These are phyloP conservation scores for Acrasis kona DNA, from an alignment of 78 protist genomes.

Conservation along the genomic window DNA sequence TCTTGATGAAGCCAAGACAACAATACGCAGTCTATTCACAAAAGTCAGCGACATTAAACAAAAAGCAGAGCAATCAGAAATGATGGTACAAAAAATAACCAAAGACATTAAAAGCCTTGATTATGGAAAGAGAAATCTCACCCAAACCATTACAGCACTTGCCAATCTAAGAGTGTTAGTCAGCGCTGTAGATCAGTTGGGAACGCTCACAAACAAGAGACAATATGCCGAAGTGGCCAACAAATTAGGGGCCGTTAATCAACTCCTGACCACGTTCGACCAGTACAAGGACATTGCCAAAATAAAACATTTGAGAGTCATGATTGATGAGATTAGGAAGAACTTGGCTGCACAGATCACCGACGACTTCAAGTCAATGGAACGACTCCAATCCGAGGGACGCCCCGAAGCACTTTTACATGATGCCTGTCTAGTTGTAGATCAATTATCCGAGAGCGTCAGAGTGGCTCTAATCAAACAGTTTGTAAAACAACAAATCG, in stretches of 20 bases:
- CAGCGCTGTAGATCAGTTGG: neutral
- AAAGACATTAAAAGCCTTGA: neutral
- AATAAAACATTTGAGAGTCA: neutral
- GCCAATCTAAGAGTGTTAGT: neutral
- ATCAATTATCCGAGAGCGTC: neutral
- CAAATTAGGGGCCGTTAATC: neutral
- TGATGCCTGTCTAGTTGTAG: neutral
- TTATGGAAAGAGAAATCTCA: neutral
- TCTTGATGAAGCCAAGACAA: neutral
- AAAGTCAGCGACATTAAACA: neutral
- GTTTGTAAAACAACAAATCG: neutral
- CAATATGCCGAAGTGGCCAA: neutral
- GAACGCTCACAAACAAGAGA: neutral
- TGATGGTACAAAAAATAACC: neutral
- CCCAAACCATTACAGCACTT: neutral
- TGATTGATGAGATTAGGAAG: neutral
- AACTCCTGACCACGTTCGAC: neutral
- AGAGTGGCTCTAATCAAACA: neutral
- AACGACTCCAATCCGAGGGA: neutral
- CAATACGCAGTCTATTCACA: neutral
- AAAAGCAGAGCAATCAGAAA: neutral
- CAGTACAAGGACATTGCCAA: neutral
- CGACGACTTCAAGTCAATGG: neutral
- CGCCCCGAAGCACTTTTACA: neutral
- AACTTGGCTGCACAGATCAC: neutral